A percentile compares a stretch with the other conserved stretches of the same genome.
These are phyloP conservation scores for Astragalus membranaceus DNA, from an alignment of 306 rosid species.

Conservation along the genomic window DNA sequence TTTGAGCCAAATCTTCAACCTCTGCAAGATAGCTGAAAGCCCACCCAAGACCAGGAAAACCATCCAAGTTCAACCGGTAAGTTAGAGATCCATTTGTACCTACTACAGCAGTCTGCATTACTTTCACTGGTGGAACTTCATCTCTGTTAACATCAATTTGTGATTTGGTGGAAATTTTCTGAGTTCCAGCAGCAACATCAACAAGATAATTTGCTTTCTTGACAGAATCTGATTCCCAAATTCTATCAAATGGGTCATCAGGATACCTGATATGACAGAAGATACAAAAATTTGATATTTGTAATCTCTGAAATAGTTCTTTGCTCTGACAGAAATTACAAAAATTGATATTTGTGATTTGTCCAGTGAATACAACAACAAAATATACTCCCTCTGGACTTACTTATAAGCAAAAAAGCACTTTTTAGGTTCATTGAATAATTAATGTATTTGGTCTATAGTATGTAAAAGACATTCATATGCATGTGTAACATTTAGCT, in stretches of 20 bases:
- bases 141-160: slow-evolving; percentile 56
- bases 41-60: slow-evolving; percentile 85
- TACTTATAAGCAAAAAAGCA: too few species aligned
- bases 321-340: not conserved
- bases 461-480: not conserved
- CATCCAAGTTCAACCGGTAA: slow-evolving; percentile 84
- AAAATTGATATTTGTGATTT: not conserved
- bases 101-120: slow-evolving; percentile 96
- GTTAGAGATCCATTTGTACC: slow-evolving; percentile 84
- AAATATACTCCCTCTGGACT: too few species aligned
- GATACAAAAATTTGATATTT: not conserved
- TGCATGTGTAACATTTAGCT: not conserved
- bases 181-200: slow-evolving; percentile 83
- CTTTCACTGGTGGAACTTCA: slow-evolving; percentile 78
- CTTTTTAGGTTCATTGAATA: too few species aligned
- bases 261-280: slow-evolving; percentile 68
- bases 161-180: slow-evolving; percentile 63
- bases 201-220: slow-evolving; percentile 95
- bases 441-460: too few species aligned
- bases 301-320: not conserved
- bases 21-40: slow-evolving; percentile 87
- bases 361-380: not conserved
- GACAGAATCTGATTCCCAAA: slow-evolving; percentile 87
- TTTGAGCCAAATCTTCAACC: slow-evolving; percentile 68
- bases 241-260: slow-evolving; percentile 91